Base-by-base conservation (phyloP, 2,329 filamentous ascomycete genomes). In the Mycosphaerelloides madeirae region DNA sequence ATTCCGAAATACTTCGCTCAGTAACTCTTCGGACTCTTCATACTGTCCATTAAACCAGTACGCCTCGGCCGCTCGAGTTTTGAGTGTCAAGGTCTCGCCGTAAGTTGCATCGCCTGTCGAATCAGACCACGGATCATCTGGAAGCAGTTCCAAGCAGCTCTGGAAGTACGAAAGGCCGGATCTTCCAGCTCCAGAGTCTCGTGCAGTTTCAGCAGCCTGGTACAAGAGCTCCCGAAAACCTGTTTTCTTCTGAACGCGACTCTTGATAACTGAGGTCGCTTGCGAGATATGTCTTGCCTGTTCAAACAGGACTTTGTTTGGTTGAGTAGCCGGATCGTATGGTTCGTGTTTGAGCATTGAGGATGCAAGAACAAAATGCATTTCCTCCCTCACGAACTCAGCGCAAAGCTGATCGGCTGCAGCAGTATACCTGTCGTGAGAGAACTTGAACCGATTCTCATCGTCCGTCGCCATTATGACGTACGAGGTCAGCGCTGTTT, bases 341-440 rank as follows among this genome's bases (percentile, higher is more conserved):
- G 71, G 68, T 16, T 70, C 80, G 56, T 89, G 83, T 55, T 85
- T 85, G 64, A 90, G 79, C 53, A 96, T 79, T 0, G 84, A 84
- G 60, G 87, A 83, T 0, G 87, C 85, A 57, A 96, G 87, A 35
- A 89, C 81, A 57, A 90, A 96, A 65, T 96, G 89, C 90, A 96
- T 96, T 56, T 85, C 85, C 15, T 78, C 72, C 16, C 78, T 70
- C 43, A 85, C 81, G 38, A 69, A 71, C 58, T 79, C 81, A 60
- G 90, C 82, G 50, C 78, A 80, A 40, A 95, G 70, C 4, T 79
- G 76, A 7, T 80, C 74, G 3, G 87, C 82, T n/a, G 87, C 87
- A 60, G 86, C 82, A 41, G 89, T 77, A 58, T 94, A 94, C 41
- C 90, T 80, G 64, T 96, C 90, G 64, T 96, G 90, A 28, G 84